Evolutionary conservation across 768 basidiomycete species (phyloP).

Genomic region (Rubroboletus pulcherrimus): DNA sequence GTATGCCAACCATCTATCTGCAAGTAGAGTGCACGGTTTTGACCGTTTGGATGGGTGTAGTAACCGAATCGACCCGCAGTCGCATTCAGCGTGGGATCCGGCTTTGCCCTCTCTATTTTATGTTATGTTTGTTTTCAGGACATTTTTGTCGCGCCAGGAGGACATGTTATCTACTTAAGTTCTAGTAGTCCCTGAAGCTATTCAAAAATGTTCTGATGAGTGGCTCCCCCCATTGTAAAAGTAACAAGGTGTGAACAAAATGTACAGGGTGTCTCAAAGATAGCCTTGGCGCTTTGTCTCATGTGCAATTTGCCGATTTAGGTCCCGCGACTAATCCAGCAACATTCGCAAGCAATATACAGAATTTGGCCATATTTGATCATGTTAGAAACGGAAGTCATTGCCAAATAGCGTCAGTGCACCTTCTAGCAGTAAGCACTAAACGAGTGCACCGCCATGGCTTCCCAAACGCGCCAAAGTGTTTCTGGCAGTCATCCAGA

Average conservation of each 20-base stretch:
- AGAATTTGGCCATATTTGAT: constrained; percentile 15
- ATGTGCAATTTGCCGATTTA: too few relatives aligned
- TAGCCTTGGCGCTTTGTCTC: too few relatives aligned
- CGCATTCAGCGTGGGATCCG: not conserved
- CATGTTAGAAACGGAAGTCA: constrained; percentile 24
- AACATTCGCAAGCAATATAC: not conserved
- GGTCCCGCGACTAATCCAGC: not conserved
- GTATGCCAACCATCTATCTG: not conserved
- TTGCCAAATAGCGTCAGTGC: constrained; percentile 19
- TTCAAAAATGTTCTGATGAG: too few relatives aligned
- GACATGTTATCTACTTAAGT: not conserved
- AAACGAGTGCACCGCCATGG: constrained; percentile 11
- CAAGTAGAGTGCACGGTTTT: not conserved
- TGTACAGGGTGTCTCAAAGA: too few relatives aligned
- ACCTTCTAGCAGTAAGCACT: not conserved
- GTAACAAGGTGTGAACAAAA: not conserved
- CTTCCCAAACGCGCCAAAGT: constrained; percentile 14
- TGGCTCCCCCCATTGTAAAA: too few relatives aligned
- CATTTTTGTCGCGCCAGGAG: not conserved
- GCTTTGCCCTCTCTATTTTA: not conserved
- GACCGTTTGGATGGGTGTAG: not conserved
- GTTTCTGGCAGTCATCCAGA: constrained; percentile 33
- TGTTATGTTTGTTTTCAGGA: not conserved
- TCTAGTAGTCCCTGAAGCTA: not conserved
- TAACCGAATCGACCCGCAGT: not conserved